Percentiles rank a stretch among this genome's conserved stretches.
Conservation (phyloP, 2,329 filamentous ascomycete genomes). For the Verticillium longisporum region DNA sequence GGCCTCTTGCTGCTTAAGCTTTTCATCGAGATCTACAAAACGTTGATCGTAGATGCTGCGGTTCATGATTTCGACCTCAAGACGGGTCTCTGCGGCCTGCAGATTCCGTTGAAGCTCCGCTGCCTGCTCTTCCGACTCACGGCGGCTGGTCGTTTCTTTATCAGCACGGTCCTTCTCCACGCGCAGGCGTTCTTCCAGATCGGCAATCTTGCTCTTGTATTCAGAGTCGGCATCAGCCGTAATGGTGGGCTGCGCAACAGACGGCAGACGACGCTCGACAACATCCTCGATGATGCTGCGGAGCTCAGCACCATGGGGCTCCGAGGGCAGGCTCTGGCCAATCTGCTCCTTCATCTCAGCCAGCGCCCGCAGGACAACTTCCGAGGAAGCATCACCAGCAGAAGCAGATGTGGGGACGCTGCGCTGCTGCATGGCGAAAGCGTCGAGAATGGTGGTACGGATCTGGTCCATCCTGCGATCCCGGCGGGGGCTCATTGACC, state of each 20-base stretch:
- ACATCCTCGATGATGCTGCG: conserved; percentile 57
- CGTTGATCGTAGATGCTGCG: conserved; percentile 52
- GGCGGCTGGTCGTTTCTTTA: conserved; percentile 39
- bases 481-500: conserved; percentile 69
- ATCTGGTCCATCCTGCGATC: conserved; percentile 83
- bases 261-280: conserved; percentile 49
- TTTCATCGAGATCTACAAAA: conserved; percentile 62
- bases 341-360: conserved; percentile 54
- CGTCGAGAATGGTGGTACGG: conserved; percentile 65
- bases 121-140: conserved; percentile 45
- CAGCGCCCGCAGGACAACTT: conserved; percentile 59
- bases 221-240: conserved; percentile 48
- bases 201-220: conserved; percentile 51
- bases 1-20: conserved; percentile 56
- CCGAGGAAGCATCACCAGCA: conserved; percentile 17
- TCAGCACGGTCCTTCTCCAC: conserved; percentile 41
- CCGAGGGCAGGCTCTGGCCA: conserved; percentile 32
- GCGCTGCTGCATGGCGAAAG: conserved; percentile 52
- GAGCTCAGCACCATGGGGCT: conserved; percentile 43
- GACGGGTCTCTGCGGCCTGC: conserved; percentile 49
- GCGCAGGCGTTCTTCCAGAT: conserved; percentile 51
- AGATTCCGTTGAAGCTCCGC: conserved; percentile 48
- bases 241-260: conserved; percentile 18
- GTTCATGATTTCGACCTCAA: conserved; percentile 56
- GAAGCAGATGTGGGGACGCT: conserved; percentile 22